A percentile compares a stretch with the other conserved stretches of the same genome.
Conservation (phyloP, 257 asterid genomes). For the Solanum bulbocastanum region DNA sequence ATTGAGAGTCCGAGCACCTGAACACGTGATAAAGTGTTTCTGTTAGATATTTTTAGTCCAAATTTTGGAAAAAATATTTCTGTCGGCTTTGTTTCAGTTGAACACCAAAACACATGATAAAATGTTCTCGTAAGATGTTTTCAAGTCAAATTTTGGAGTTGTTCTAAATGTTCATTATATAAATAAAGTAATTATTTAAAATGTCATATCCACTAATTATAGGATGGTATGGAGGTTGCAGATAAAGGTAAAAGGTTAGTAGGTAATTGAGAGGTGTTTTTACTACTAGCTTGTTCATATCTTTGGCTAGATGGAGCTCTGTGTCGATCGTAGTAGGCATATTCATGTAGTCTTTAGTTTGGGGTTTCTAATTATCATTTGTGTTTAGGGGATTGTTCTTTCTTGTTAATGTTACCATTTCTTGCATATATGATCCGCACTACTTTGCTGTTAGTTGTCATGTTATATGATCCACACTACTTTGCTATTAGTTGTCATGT, state of each 20-base stretch:
- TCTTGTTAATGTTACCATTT: no score
- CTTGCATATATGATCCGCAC: no score
- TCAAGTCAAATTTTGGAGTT: neutral
- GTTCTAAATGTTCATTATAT: neutral
- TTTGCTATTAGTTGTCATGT: no score
- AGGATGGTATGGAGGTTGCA: neutral
- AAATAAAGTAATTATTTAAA: no score
- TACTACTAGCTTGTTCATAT: no score
- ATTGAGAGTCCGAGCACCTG: accelerated
- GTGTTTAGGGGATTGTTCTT: no score
- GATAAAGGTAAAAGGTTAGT: no score
- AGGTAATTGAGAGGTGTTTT: neutral
- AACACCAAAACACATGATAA: neutral
- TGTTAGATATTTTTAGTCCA: neutral
- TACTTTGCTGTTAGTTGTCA: no score
- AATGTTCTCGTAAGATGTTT: neutral
- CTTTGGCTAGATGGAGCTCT: neutral
- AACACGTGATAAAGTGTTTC: neutral
- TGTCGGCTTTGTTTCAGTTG: neutral
- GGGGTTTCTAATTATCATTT: no score
- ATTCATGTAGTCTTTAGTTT: neutral
- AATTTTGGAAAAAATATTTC: neutral
- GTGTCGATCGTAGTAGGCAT: neutral
- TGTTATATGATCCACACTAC: no score
- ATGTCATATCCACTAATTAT: neutral